Base-by-base conservation (phyloP, 1,284 basidiomycete genomes). In the Rhodofomes roseus region DNA sequence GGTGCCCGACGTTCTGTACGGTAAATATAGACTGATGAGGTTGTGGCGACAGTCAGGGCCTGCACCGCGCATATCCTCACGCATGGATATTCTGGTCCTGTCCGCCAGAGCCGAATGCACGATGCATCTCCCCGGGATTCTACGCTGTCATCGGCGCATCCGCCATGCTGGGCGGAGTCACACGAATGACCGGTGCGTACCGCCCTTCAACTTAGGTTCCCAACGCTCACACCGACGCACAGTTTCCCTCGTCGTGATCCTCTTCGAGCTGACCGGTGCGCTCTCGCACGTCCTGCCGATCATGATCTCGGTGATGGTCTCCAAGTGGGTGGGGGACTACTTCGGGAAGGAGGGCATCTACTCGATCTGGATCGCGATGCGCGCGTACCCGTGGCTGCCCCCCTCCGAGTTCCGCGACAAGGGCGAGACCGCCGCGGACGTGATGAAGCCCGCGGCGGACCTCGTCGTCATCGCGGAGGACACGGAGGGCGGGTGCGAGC, bases 111-210 rank as follows among this genome's bases (percentile, higher is more conserved):
- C 83, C 83, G 0, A 81, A 84, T 16, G 78, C 84, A 23, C 77
- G 79, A 51, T 92, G 89, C 66, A 84, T 93, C 50, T 89, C 85
- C 4, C 90, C 91, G 2, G 89, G 89, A 34, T 91, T 93, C 65
- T 94, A 94, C 68, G 88, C 91, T 16, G 88, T 93, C 23, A 86
- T 93, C 39, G 92, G 92, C 1, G 90, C 91, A 20, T 86, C 91
- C 31, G 88, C 89, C 1, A 89, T 92, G 80, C 75, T 93, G 0
- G 89, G 86, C 8, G 92, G 92, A 3, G 90, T 93, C 2, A 94
- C 91, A 4, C 76, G 88, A 59, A 93, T 92, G 86, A 93, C 85
- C 29, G 83, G 88, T 89, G 65, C 67, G 83, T 69, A 11, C 40
- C 34, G 1, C 14, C 3, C 29, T 11, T 22, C 34, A 31, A 16